Conservation (phyloP, 768 basidiomycete genomes). For the button mushroom (Agaricus bisporus) region DNA sequence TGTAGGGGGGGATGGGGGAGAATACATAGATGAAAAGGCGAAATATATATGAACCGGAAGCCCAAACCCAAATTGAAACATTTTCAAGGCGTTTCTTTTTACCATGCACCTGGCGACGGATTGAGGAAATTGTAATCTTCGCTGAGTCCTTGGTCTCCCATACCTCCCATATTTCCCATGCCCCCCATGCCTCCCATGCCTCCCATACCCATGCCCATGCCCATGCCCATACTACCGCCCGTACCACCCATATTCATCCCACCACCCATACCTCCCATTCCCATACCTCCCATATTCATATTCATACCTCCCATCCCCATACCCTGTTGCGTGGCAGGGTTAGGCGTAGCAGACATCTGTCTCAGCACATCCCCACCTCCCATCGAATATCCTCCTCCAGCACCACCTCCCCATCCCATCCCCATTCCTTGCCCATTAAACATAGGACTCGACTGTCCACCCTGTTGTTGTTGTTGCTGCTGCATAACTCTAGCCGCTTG, state of each 20-base stretch:
- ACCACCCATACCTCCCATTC: constrained; percentile 10
- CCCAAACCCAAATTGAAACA: neutral
- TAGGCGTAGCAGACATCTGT: constrained; percentile 6
- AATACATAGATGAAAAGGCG: neutral
- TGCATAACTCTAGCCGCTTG: constrained; percentile 33
- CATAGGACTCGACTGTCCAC: constrained; percentile 17
- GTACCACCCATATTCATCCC: constrained; percentile 1
- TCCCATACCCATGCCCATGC: constrained; percentile 2
- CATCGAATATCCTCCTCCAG: constrained; percentile 1
- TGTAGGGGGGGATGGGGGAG: neutral
- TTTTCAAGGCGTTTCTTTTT: neutral
- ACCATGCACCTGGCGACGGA: neutral
- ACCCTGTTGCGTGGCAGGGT: neutral
- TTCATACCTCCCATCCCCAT: constrained; percentile 8
- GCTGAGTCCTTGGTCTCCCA: constrained; percentile 8
- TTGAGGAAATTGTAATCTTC: constrained; percentile 8
- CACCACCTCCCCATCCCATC: constrained; percentile 1
- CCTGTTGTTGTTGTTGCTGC: constrained; percentile 21
- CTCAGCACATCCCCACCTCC: constrained; percentile 2
- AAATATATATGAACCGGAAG: neutral
- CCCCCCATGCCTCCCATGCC: neutral
- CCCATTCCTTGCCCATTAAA: constrained; percentile 7
- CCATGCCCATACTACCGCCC: constrained; percentile 6
- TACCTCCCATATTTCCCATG: neutral
- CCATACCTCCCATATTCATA: constrained; percentile 11